Base-by-base conservation (phyloP, 129 eudicot genomes). In the Helichrysum umbraculigerum region DNA sequence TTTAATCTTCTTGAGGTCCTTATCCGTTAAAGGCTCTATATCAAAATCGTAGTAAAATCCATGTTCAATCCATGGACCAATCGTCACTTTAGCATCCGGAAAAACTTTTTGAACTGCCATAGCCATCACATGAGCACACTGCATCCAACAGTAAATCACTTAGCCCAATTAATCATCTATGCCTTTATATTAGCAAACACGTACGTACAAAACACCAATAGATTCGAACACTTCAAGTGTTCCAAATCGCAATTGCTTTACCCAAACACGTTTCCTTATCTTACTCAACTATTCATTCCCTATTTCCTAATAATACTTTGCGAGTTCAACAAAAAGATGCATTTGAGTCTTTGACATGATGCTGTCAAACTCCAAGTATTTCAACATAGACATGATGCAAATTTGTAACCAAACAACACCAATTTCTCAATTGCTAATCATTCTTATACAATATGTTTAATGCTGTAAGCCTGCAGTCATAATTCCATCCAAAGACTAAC, bases 101-200 rank as follows among this genome's bases (percentile, higher is more conserved):
- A 84, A 91, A 42, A 91, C 85, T 83, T 91, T 95, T 86, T 95
- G 99, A 80, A 95, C 97, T 32, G 99, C 99, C 99, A 95, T 95
- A 78, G 99, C 99, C 99, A 95, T 91, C 8, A 95, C 99, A 95
- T 95, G 97, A 81, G 99, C 99, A 91, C 99, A 91, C 99, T 95
- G 94, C 88, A 87, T 58, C 41, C 37, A 87, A 20, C 28, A 30
- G 68, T 62, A 70, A 60, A 73, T 25, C 66, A 72, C 32, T 57
- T 65, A 68, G 66, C 35, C 54, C 70, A 8, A 73, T 34, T 17
- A 20, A 77, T 63, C 67, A 52, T 71, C 33, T 7, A 71, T 33
- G 64, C 77, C 47, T 47, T 47, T 14, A 14, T 47, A 47, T 47
- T 14, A 47, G 54, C 17, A 47, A 47, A 12, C 17, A 47, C 17